phyloP scores from a whole-genome alignment of 768 basidiomycete genomes.

The Psilocybe sp. region DNA sequence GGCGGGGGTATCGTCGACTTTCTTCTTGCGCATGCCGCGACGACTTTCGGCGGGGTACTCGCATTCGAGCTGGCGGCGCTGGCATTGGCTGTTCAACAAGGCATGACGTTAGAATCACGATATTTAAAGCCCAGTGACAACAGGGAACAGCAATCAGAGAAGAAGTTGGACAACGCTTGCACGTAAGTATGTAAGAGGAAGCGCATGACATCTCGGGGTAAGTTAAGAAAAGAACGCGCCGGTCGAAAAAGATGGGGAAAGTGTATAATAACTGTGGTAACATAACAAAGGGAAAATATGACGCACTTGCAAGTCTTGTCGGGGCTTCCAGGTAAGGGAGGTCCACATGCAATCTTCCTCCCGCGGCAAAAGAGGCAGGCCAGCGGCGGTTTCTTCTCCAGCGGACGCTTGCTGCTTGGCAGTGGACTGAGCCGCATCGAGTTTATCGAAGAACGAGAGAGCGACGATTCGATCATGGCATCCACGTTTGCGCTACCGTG shows the following conservation, averaged over 20 bases:
- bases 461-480: too few relatives aligned
- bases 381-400: constrained; percentile 55
- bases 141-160: too few relatives aligned
- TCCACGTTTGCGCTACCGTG: too few relatives aligned
- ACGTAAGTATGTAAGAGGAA: background rate
- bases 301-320: constrained; percentile 67
- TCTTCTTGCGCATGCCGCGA: constrained; percentile 64
- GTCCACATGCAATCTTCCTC: constrained; percentile 68
- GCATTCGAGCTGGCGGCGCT: constrained; percentile 64
- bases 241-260: too few relatives aligned
- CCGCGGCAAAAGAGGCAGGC: constrained; percentile 68
- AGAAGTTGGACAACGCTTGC: too few relatives aligned
- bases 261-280: background rate
- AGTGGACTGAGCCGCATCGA: constrained; percentile 24
- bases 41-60: constrained; percentile 71
- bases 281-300: constrained; percentile 1
- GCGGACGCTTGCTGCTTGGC: constrained; percentile 24
- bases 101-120: background rate
- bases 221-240: background rate
- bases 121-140: background rate
- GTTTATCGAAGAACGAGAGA: background rate
- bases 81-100: constrained; percentile 56
- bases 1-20: constrained; percentile 14
- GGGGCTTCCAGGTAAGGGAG: constrained; percentile 48
- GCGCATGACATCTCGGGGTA: background rate